Percentiles rank a stretch among this genome's conserved stretches.
Evolutionary conservation across 139 green algal genomes (phyloP).

Genomic region (Pleodorina starrii): DNA sequence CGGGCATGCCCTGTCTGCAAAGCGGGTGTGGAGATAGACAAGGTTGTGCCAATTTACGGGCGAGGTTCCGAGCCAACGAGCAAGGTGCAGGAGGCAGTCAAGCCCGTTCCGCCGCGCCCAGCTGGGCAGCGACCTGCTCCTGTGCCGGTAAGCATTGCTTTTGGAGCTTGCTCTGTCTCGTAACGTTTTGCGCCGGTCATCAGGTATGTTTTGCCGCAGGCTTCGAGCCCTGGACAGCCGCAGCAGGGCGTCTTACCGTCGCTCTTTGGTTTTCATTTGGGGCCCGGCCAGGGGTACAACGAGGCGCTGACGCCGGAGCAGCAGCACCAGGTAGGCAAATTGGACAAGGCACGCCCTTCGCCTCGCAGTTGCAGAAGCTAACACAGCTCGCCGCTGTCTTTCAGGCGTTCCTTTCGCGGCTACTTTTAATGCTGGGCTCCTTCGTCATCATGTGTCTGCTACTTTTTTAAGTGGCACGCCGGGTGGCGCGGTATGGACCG

Average conservation of each 20-base stretch:
- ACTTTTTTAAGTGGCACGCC: slow-evolving; percentile 76
- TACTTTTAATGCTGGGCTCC: slow-evolving; percentile 94
- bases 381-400: too few species aligned
- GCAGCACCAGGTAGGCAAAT: slow-evolving; percentile 87
- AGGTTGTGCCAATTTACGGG: slow-evolving; percentile 93
- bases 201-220: background rate
- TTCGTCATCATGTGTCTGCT: slow-evolving; percentile 97
- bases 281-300: slow-evolving; percentile 62
- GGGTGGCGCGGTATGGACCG: background rate
- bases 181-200: too few species aligned
- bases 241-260: slow-evolving; percentile 81
- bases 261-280: slow-evolving; percentile 85
- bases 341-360: too few species aligned
- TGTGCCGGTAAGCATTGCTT: background rate
- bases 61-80: slow-evolving; percentile 70
- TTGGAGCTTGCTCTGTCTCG: background rate
- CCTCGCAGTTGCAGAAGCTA: too few species aligned
- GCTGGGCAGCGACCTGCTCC: slow-evolving; percentile 37
- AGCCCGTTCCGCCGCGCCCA: slow-evolving; percentile 34
- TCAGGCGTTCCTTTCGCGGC: slow-evolving; percentile 76
- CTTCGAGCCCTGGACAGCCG: slow-evolving; percentile 1
- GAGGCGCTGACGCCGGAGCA: slow-evolving; percentile 91
- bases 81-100: slow-evolving; percentile 50
- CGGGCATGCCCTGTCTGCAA: slow-evolving; percentile 95
- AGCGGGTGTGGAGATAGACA: slow-evolving; percentile 86